These are phyloP conservation scores for Diaporthe sp. DNA, from an alignment of 2,329 filamentous ascomycete species.

Conservation along the genomic window DNA sequence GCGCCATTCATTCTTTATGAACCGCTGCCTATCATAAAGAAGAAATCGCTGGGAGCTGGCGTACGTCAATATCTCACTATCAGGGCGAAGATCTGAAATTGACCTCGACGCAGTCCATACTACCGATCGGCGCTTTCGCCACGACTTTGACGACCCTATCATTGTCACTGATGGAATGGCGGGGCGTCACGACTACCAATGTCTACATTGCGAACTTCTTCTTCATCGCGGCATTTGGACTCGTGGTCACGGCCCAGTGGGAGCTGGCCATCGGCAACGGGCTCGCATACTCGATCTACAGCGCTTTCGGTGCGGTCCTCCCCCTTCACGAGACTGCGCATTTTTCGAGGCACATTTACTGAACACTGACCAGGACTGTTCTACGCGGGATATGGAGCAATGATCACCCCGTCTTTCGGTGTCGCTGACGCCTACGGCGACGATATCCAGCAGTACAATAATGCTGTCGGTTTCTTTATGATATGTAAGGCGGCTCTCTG, in stretches of 20 bases:
- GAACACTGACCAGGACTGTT: slow-evolving; percentile 43
- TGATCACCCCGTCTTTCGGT: slow-evolving; percentile 47
- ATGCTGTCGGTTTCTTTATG: slow-evolving; percentile 48
- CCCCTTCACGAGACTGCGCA: too few species aligned
- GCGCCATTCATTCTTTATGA: slow-evolving; percentile 17
- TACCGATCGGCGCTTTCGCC: slow-evolving; percentile 62
- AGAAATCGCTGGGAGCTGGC: slow-evolving; percentile 15
- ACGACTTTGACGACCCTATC: slow-evolving; percentile 69
- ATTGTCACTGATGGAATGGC: slow-evolving; percentile 68
- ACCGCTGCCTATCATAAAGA: slow-evolving; percentile 41
- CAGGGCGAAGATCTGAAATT: neutral
- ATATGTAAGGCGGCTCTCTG: slow-evolving; percentile 41
- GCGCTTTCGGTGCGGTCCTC: slow-evolving; percentile 62
- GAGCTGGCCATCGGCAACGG: slow-evolving; percentile 66
- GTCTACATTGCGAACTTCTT: slow-evolving; percentile 70
- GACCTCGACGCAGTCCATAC: neutral
- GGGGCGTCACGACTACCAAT: slow-evolving; percentile 64
- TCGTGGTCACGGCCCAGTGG: slow-evolving; percentile 70
- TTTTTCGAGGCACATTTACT: neutral
- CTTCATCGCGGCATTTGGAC: slow-evolving; percentile 63
- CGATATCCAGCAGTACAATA: slow-evolving; percentile 45
- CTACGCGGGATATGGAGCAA: slow-evolving; percentile 44
- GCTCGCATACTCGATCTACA: slow-evolving; percentile 67
- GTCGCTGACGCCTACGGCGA: slow-evolving; percentile 46
- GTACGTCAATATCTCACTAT: neutral